phyloP scores from a whole-genome alignment of 768 basidiomycete genomes.

The Gloeopeniophorella convolvens region DNA sequence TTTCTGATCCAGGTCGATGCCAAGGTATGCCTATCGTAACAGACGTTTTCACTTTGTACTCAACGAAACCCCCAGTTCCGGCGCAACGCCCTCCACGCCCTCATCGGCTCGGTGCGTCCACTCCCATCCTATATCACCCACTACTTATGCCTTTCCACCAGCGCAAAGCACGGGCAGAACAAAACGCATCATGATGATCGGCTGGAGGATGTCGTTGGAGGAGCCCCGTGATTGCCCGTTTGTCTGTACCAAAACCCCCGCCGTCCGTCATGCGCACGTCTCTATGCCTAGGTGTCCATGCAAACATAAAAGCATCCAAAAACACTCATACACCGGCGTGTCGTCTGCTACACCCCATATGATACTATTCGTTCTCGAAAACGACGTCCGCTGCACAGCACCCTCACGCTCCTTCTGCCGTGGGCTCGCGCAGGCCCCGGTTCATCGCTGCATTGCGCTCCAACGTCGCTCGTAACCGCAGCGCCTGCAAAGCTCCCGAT shows the following conservation, averaged over 20 bases:
- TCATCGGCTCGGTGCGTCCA: slow-evolving; percentile 62
- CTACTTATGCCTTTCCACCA: slow-evolving; percentile 25
- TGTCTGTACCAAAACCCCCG: slow-evolving; percentile 17
- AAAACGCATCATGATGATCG: slow-evolving; percentile 43
- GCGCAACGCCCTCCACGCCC: slow-evolving; percentile 70
- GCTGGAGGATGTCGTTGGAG: neutral
- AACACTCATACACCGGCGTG: slow-evolving; percentile 8
- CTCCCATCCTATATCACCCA: neutral
- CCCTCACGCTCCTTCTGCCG: slow-evolving; percentile 10
- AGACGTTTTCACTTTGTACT: neutral
- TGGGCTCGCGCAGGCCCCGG: slow-evolving; percentile 8
- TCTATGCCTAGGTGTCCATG: slow-evolving; percentile 15
- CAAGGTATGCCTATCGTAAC: slow-evolving; percentile 43
- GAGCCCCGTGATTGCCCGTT: neutral
- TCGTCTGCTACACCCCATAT: neutral
- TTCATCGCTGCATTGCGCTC: slow-evolving; percentile 16
- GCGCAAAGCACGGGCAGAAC: slow-evolving; percentile 62
- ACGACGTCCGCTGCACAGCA: no score
- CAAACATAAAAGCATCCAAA: slow-evolving; percentile 25
- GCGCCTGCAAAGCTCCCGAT: slow-evolving; percentile 39
- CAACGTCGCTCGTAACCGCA: slow-evolving; percentile 54
- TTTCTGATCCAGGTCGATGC: slow-evolving; percentile 55
- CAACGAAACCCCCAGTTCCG: slow-evolving; percentile 54
- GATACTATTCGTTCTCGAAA: neutral
- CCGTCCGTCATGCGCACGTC: slow-evolving; percentile 14